Percentiles rank a stretch among this genome's conserved stretches.
Evolutionary conservation across 2,329 filamentous ascomycete genomes (phyloP).

Genomic region (Ceratocystis destructans): DNA sequence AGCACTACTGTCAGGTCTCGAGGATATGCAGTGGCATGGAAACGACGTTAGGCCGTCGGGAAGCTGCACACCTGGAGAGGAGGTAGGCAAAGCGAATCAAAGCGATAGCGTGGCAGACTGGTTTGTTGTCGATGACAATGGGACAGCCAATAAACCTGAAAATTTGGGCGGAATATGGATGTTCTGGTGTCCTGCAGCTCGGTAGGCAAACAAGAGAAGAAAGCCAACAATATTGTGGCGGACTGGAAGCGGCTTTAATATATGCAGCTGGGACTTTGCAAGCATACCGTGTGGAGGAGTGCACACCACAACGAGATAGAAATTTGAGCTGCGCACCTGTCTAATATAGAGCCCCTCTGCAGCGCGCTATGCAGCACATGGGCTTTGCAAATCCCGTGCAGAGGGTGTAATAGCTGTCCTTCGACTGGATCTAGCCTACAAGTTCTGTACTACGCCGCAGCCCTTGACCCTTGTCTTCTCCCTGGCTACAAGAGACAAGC

Average conservation of each 20-base stretch:
- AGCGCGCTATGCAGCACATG: too few species aligned
- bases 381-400: too few species aligned
- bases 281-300: neutral
- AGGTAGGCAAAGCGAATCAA: neutral
- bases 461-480: too few species aligned
- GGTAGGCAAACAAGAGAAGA: neutral
- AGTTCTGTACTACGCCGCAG: too few species aligned
- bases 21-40: constrained; percentile 1
- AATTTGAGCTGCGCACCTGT: too few species aligned
- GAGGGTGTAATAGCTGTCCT: too few species aligned
- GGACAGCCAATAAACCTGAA: too few species aligned
- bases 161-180: neutral
- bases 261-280: neutral
- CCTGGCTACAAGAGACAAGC: neutral
- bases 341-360: too few species aligned
- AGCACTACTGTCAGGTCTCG: neutral
- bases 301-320: neutral
- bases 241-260: neutral
- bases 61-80: neutral
- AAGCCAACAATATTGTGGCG: neutral
- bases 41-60: neutral
- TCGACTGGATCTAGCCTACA: too few species aligned
- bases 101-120: neutral
- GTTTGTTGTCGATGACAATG: too few species aligned
- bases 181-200: too few species aligned